Evolutionary conservation across 441 rosid species (phyloP), one percentile per base, ranked within the genome.

Genomic region (Populus tomentosa): DNA sequence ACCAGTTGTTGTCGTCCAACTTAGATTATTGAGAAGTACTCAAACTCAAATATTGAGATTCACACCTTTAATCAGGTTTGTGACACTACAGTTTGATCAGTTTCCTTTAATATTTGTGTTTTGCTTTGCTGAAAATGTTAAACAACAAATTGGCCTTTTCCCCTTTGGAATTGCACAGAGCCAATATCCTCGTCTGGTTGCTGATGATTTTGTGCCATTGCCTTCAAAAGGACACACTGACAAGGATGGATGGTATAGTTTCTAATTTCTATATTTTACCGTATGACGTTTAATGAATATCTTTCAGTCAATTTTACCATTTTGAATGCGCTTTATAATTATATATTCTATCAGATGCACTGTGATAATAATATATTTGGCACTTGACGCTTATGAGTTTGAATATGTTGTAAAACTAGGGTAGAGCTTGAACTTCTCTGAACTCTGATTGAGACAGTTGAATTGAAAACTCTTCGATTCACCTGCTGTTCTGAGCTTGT

Each of bases 121-220:
- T 63, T 36, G 2, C 13, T 18, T 13, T 50, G 10, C 23, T 16
- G 50, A 4, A 21, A n/a, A 9, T 26, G 2, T 18, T 14, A 50
- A 68, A 67, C 18, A 21, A 16, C 59, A 11, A 61, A 63, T 20
- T 71, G 36, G 53, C 67, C 33, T 53, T 66, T 53, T 71, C 72
- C 32, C 28, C 40, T 24, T 72, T 79, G 75, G 75, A 82, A 81
- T 76, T 75, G 63, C 77, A 26, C 90, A 95, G 99, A 95, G 99
- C 87, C 96, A 93, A 81, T 95, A 92, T 79, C 99, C 99, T 82
- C 99, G 98, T 72, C 16, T 95, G 77, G 98, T 91, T 70, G 87
- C 82, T 68, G 97, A 93, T 73, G 81, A 85, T 77, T 79, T 81
- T 73, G 64, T 69, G 72, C 97, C 99, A 70, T 77, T 93, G 85